Base-by-base conservation (phyloP, 345 rosid species). In the Alliaria petiolata region DNA sequence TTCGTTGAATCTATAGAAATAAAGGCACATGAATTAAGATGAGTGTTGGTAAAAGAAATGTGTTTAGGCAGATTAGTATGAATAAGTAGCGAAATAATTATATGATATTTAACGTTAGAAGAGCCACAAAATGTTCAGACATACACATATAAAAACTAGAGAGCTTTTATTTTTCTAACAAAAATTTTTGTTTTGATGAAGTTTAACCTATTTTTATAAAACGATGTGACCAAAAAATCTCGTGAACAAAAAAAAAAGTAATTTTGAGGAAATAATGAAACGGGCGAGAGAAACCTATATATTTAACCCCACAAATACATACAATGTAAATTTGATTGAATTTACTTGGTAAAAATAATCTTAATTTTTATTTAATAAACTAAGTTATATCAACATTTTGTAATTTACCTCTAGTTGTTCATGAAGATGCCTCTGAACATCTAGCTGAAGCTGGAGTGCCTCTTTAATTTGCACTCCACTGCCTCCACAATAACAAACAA, bases 371-470 rank as follows among this genome's bases (percentile, higher is more conserved):
- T 67, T 6, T 16, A 11, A 13, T 19, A 45, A 47, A 55, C 10
- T 16, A 45, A 46, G 12, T 4, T n/a, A 50, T n/a, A n/a, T n/a
- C n/a, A n/a, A n/a, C 38, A 31, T 33, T 42, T 51, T 61, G 64
- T 25, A 19, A 63, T 9, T 25, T 84, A 89, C 98, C 97, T 91
- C 98, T 73, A 95, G 65, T 77, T 91, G 99, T 60, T 95, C 98
- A 56, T 91, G 97, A 44, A 95, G 95, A 75, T 86, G 88, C 85
- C 87, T 83, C 69, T 95, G 99, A 40, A 91, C 92, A 72, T 91
- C 96, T 40, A 89, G 74, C 56, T 89, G 99, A 62, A 91, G 80
- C 59, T 84, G 89, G 56, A 91, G 70, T 10, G 99, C 95, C 80
- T 91, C 99, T 62, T 78, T 79, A 68, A 89, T 82, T 63, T 87